Evolutionary conservation across 345 rosid species (phyloP).

Genomic region (Acer negundo): DNA sequence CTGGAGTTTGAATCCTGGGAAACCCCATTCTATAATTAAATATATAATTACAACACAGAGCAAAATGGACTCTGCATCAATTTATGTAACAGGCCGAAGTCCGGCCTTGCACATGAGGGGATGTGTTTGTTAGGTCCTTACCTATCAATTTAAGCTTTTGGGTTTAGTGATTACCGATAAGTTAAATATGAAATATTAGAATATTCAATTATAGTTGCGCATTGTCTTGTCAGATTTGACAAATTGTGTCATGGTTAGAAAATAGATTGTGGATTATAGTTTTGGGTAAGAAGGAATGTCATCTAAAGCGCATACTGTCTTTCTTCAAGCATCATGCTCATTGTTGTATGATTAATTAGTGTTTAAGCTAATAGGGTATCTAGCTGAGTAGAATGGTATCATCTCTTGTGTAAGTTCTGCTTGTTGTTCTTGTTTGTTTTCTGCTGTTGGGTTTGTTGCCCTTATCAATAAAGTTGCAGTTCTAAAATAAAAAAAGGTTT

Average conservation of each 20-base stretch:
- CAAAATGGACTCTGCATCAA: background rate
- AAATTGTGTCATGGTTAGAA: background rate
- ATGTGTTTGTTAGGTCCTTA: background rate
- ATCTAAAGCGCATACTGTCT: background rate
- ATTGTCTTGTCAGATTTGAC: background rate
- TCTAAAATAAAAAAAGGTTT: no score
- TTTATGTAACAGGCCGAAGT: background rate
- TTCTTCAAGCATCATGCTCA: constrained; percentile 5
- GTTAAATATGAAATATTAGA: background rate
- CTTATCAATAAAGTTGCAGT: no score
- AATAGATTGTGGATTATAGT: background rate
- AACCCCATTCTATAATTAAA: background rate
- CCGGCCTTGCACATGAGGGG: background rate
- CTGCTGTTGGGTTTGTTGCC: no score
- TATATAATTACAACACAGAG: background rate
- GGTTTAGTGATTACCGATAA: background rate
- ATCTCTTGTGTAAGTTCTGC: background rate
- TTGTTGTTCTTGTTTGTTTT: no score
- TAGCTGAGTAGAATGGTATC: background rate
- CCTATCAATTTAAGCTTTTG: background rate
- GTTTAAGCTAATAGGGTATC: background rate
- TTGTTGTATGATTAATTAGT: background rate
- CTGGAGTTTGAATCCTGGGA: background rate
- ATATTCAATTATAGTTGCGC: background rate
- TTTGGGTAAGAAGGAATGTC: background rate